Base-by-base conservation (phyloP, 2,329 filamentous ascomycete genomes). In the Zymoseptoria tritici region DNA sequence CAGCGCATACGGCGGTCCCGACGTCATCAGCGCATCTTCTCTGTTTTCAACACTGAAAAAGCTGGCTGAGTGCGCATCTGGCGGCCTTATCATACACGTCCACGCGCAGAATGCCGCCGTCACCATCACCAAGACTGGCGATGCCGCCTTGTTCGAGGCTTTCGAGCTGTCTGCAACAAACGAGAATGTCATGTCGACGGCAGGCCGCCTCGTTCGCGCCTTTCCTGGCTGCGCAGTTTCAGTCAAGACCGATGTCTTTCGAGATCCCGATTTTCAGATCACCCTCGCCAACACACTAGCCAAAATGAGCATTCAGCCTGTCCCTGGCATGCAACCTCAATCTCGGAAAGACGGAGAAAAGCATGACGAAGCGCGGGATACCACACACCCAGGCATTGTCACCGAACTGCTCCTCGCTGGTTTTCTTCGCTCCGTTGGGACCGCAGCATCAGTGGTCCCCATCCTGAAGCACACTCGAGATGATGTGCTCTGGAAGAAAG, bases 381-480 rank as follows among this genome's bases (percentile, higher is more conserved):
- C 83, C 0, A 72, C 77, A 0, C 71, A 82, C 56, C 85, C 86
- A 0, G 75, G 79, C 0, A 70, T 89, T 1, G 79, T 90, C 3
- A 81, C 79, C 0, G 77, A 83, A 9, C 76, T 87, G 61, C 74
- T 89, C 4, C 71, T 79, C 0, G 64, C 72, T 0, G 22, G 75
- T 0, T 24, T 63, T 16, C 20, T 63, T 1, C 53, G 20, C 24
- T 53, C 52, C 4, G 16, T 55, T 21, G 59, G 59, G 9, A 42
- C 16, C 1, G 11, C 53, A 7, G 21, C 6, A 9, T 21, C 51
- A 16, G 51, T 29, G 22, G 31, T 49, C 8, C 52, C 49, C 6
- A 68, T 87, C 1, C 74, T 74, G 0, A 90, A 90, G 66, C 76
- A 80, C 2, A 78, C 88, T 0, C 78, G 83, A 0, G 87, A 89